phyloP scores from a whole-genome alignment of 2,329 filamentous ascomycete genomes.

The Diaporthe vexans region DNA sequence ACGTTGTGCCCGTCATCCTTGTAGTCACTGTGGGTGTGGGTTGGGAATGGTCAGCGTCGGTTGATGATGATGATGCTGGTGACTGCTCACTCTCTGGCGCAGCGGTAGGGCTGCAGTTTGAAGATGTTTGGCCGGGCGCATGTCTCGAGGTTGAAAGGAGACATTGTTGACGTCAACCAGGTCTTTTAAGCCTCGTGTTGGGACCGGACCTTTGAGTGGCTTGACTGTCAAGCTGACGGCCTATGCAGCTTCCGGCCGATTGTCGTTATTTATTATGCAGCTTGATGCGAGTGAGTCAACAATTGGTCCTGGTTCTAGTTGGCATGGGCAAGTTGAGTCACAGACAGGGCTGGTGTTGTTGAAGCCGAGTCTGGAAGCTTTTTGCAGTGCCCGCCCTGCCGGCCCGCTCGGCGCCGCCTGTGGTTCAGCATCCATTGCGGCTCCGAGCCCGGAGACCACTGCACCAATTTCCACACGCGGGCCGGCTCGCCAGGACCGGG shows the following conservation, averaged over 20 bases:
- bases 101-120: constrained; percentile 82
- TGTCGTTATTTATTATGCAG: not conserved
- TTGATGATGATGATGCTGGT: not conserved
- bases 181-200: constrained; percentile 4
- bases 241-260: not conserved
- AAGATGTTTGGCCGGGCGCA: constrained; percentile 85
- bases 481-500: constrained; percentile 6
- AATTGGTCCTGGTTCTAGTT: not conserved
- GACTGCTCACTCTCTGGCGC: constrained; percentile 79
- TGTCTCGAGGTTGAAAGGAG: constrained; percentile 79
- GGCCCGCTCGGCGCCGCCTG: constrained; percentile 15
- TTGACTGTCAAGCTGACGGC: not conserved
- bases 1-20: constrained; percentile 98
- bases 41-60: constrained; percentile 14
- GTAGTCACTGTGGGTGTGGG: constrained; percentile 91
- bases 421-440: constrained; percentile 16
- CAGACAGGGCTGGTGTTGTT: not conserved
- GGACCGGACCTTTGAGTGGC: not conserved
- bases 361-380: not conserved
- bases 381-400: constrained; percentile 23
- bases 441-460: constrained; percentile 41
- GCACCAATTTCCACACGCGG: constrained; percentile 22
- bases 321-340: constrained; percentile 37
- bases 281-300: not conserved
- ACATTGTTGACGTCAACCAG: constrained; percentile 56